phyloP scores from a whole-genome alignment of 495 filamentous ascomycete genomes.

The Talaromyces liani region DNA sequence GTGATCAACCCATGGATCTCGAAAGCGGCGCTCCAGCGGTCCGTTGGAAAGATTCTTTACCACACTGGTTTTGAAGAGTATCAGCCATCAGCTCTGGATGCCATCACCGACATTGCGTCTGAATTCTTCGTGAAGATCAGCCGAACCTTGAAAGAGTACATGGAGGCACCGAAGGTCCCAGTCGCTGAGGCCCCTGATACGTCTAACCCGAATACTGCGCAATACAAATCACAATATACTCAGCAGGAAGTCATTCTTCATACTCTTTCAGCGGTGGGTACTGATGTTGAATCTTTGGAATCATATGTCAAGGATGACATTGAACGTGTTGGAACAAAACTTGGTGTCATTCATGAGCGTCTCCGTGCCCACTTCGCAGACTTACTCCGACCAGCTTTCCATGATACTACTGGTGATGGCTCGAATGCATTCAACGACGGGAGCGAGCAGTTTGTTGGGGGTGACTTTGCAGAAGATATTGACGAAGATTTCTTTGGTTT shows the following conservation, averaged over 20 bases:
- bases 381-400: slow-evolving; percentile 81
- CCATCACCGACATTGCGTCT: slow-evolving; percentile 80
- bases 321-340: slow-evolving; percentile 77
- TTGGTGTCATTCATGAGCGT: slow-evolving; percentile 79
- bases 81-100: slow-evolving; percentile 87
- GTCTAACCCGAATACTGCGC: slow-evolving; percentile 14
- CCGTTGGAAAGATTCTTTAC: slow-evolving; percentile 90
- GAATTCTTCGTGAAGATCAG: slow-evolving; percentile 85
- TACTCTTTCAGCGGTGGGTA: slow-evolving; percentile 70
- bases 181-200: slow-evolving; percentile 29
- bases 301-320: slow-evolving; percentile 90
- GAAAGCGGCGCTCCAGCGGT: slow-evolving; percentile 77
- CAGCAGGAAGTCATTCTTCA: slow-evolving; percentile 83
- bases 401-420: slow-evolving; percentile 73
- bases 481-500: slow-evolving; percentile 99
- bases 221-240: slow-evolving; percentile 61
- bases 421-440: slow-evolving; percentile 89
- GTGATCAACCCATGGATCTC: slow-evolving; percentile 75
- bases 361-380: slow-evolving; percentile 87
- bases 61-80: slow-evolving; percentile 97
- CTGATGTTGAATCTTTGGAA: slow-evolving; percentile 75
- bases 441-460: slow-evolving; percentile 92
- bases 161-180: slow-evolving; percentile 68
- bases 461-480: slow-evolving; percentile 95
- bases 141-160: slow-evolving; percentile 69